Evolutionary conservation across 257 asterid genomes (phyloP), one percentile per base, ranked within the genome.

Genomic region (Nicotiana benthamiana): DNA sequence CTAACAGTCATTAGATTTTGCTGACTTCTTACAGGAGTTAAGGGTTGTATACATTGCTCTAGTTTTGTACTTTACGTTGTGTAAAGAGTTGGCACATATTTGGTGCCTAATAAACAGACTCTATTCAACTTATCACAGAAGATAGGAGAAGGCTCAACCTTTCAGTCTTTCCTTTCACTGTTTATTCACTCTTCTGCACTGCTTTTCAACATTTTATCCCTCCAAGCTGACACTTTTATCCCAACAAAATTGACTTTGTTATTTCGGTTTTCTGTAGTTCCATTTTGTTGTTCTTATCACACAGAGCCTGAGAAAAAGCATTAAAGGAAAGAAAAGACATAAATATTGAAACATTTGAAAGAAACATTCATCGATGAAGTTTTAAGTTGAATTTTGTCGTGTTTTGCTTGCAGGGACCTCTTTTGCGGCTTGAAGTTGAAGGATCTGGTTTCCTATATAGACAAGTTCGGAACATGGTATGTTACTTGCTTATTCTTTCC

Each of bases 381-480:
- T 20, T 77, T 22, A 32, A 54, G 22, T 26, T 26, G 72, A 24
- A 18, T 26, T 28, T 70, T 78, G 28, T 30, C 22, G 51, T 83
- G 53, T 24, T 84, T 75, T 83, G 77, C 61, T 84, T 83, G 0
- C 84, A 93, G 99, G 98, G 99, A 61, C 93, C 93, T 81, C 83
- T 93, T 40, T 80, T 95, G 91, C 98, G 87, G 84, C 90, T 93
- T 83, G 97, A 93, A 85, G 97, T 93, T 40, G 98, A 93, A 89
- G 99, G 98, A 57, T 88, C 98, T 61, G 98, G 98, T 46, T 95
- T 95, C 87, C 85, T 93, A 65, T 95, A 92, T 70, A 83, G 98
- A 87, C 99, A 93, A 93, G 97, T 93, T 83, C 90, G 97, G 56
- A 95, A 95, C 90, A 95, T 95, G 97, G 99, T 95, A 92, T 18